These are phyloP conservation scores for Orbilia blumenaviensis DNA, from an alignment of 2,329 filamentous ascomycete species.

Conservation along the genomic window DNA sequence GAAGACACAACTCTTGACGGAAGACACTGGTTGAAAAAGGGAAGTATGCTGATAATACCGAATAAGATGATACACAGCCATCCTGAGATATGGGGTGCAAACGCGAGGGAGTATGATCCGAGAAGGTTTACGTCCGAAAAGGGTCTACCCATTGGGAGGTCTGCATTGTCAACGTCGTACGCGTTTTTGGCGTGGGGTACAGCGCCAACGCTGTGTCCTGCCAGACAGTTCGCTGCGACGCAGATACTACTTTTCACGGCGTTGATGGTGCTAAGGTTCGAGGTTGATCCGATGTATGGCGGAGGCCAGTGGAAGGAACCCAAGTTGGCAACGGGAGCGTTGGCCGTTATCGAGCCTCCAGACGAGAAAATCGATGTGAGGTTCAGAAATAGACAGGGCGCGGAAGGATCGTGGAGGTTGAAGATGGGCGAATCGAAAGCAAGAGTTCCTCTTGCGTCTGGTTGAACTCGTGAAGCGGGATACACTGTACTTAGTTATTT, in stretches of 20 bases:
- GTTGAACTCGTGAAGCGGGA: neutral
- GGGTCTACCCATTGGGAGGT: neutral
- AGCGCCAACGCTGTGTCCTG: conserved; percentile 58
- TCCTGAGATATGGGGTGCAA: conserved; percentile 59
- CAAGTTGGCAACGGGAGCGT: neutral
- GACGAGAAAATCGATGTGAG: neutral
- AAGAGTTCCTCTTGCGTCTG: conserved; percentile 12
- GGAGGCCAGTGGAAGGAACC: conserved; percentile 12
- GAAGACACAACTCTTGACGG: conserved; percentile 60
- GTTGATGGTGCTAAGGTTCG: conserved; percentile 56
- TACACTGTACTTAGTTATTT: neutral
- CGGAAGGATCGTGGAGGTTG: conserved; percentile 8
- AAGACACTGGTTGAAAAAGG: conserved; percentile 60
- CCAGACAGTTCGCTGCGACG: conserved; percentile 58
- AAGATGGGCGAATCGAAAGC: conserved; percentile 20
- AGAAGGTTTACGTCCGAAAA: conserved; percentile 54
- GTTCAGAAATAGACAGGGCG: conserved; percentile 3
- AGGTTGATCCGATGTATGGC: conserved; percentile 40
- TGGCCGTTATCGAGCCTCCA: conserved; percentile 17
- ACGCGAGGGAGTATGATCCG: conserved; percentile 55
- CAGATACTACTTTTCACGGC: conserved; percentile 58
- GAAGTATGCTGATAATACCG: conserved; percentile 60
- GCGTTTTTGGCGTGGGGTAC: conserved; percentile 51
- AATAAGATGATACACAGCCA: conserved; percentile 58
- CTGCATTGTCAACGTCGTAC: conserved; percentile 26